These are phyloP conservation scores for Triticum urartu DNA, from an alignment of 176 grass and related monocot species.

Conservation along the genomic window DNA sequence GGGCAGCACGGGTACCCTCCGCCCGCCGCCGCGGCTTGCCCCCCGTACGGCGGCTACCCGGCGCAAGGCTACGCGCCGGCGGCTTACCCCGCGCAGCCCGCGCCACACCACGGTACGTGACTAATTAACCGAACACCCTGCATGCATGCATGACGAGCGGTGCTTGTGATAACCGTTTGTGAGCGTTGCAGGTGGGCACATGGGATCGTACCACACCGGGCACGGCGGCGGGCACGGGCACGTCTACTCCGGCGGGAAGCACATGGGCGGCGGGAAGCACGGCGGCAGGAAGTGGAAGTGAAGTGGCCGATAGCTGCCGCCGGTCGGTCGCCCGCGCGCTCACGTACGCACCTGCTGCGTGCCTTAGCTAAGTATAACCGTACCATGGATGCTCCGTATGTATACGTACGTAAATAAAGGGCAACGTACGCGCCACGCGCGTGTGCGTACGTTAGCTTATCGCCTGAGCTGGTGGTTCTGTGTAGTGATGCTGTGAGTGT, in stretches of 20 bases:
- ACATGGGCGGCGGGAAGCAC: constrained; percentile 47
- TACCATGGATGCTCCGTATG: neutral
- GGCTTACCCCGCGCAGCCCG: constrained; percentile 25
- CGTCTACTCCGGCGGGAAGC: constrained; percentile 39
- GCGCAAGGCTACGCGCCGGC: constrained; percentile 33
- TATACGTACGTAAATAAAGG: constrained; percentile 25
- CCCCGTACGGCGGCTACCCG: neutral
- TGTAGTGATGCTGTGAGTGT: neutral
- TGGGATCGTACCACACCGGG: constrained; percentile 39
- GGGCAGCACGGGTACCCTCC: constrained; percentile 14
- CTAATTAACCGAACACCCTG: no score
- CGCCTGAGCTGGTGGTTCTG: neutral
- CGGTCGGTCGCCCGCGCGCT: neutral
- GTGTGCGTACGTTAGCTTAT: neutral
- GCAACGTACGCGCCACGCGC: neutral
- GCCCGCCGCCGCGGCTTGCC: constrained; percentile 24
- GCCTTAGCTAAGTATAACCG: neutral
- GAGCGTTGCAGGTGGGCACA: constrained; percentile 24
- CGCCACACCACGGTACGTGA: constrained; percentile 22
- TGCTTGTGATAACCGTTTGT: no score
- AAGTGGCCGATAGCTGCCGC: neutral
- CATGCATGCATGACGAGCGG: no score
- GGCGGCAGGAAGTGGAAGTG: constrained; percentile 45
- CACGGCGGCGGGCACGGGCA: constrained; percentile 23
- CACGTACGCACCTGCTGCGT: neutral